phyloP scores from a whole-genome alignment of 2,329 filamentous ascomycete genomes.

The Epichloe aotearoae region DNA sequence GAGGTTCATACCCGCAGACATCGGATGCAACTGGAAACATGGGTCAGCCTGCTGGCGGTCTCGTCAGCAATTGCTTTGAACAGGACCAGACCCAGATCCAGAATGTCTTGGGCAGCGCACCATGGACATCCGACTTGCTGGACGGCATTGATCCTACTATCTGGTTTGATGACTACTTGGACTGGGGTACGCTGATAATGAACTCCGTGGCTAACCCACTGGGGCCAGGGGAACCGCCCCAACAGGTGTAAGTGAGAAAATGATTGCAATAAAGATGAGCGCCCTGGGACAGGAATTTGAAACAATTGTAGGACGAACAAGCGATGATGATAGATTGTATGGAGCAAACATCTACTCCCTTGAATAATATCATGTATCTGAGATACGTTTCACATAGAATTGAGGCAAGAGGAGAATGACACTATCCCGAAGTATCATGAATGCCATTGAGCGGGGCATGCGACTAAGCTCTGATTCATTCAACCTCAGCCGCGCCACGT shows the following conservation, averaged over 20 bases:
- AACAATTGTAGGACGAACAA: neutral
- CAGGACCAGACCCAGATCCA: constrained; percentile 12
- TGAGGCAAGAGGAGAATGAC: too few relatives aligned
- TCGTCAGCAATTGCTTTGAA: constrained; percentile 10
- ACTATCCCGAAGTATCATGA: too few relatives aligned
- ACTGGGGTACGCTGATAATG: constrained; percentile 21
- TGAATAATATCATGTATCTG: too few relatives aligned
- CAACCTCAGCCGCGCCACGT: too few relatives aligned
- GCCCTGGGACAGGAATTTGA: neutral
- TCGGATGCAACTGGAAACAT: neutral
- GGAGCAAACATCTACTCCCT: too few relatives aligned
- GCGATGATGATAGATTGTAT: neutral
- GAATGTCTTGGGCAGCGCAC: constrained; percentile 14
- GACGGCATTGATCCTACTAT: constrained; percentile 21
- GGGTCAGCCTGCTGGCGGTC: neutral
- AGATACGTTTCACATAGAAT: too few relatives aligned
- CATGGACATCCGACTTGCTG: constrained; percentile 19
- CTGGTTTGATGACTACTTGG: constrained; percentile 23
- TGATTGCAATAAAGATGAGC: neutral
- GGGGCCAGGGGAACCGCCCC: constrained; percentile 9
- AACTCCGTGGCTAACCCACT: constrained; percentile 14
- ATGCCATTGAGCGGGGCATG: neutral
- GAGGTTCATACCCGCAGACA: constrained; percentile 8
- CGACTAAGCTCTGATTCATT: neutral
- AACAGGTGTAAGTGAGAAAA: neutral